Percentiles rank a stretch among this genome's conserved stretches.
Evolutionary conservation across 371 early-diverging fungal genomes (phyloP).

Genomic region (Dinochytrium kinnereticum): DNA sequence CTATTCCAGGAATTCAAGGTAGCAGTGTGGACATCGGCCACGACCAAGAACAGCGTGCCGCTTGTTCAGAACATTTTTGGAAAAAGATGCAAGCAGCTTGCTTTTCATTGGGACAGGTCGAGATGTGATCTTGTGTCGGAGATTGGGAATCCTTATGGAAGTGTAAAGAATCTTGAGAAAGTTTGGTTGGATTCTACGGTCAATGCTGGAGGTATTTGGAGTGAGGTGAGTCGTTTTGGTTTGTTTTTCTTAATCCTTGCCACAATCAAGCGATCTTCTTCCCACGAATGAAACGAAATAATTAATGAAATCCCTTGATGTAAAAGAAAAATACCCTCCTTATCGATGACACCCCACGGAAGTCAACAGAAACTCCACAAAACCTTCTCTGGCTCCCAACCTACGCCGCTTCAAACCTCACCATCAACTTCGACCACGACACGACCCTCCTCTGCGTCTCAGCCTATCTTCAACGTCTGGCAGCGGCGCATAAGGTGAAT

Average conservation of each 20-base stretch:
- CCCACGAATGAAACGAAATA: not conserved
- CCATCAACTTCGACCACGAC: conserved; percentile 27
- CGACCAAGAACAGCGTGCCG: conserved; percentile 36
- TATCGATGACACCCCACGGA: conserved; percentile 41
- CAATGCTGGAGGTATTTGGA: not conserved
- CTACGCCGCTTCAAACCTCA: conserved; percentile 34
- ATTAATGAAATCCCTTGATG: not conserved
- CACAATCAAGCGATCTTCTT: not conserved
- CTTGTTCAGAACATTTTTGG: conserved; percentile 12
- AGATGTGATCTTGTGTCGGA: not conserved
- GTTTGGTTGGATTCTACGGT: conserved; percentile 31
- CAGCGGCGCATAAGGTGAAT: conserved; percentile 36
- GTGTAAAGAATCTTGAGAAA: conserved; percentile 37
- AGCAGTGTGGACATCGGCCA: conserved; percentile 49
- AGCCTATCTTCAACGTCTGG: conserved; percentile 32
- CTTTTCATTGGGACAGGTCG: not conserved
- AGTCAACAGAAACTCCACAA: conserved; percentile 38
- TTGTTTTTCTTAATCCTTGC: not conserved
- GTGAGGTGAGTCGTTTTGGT: not conserved
- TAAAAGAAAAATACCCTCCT: conserved; percentile 46
- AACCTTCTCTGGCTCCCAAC: conserved; percentile 44
- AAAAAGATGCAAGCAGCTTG: not conserved
- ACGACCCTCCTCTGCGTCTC: conserved; percentile 32
- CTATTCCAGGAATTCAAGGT: conserved; percentile 40
- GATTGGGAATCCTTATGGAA: conserved; percentile 10